These are phyloP conservation scores for Diplogelasinospora grovesii DNA, from an alignment of 495 filamentous ascomycete species.

Conservation along the genomic window DNA sequence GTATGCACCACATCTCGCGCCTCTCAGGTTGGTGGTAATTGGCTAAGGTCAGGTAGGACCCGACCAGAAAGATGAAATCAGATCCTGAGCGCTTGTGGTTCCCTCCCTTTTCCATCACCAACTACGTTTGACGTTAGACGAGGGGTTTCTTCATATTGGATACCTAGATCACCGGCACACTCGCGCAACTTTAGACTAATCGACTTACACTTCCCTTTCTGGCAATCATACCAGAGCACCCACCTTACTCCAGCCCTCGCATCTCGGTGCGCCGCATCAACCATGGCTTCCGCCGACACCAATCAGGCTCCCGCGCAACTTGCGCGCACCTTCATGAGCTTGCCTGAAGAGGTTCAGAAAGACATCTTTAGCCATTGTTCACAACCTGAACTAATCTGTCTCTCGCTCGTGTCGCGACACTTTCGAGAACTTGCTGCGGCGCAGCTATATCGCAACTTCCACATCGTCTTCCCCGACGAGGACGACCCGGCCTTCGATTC, in stretches of 20 bases:
- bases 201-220: too few relatives aligned
- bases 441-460: constrained; percentile 52
- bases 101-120: too few relatives aligned
- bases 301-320: constrained; percentile 6
- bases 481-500: constrained; percentile 39
- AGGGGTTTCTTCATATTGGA: too few relatives aligned
- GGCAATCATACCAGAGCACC: too few relatives aligned
- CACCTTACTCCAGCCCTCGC: neutral
- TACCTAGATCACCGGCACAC: too few relatives aligned
- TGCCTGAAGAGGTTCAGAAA: constrained; percentile 46
- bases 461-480: constrained; percentile 51
- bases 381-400: constrained; percentile 42
- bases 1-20: too few relatives aligned
- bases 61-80: too few relatives aligned
- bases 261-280: neutral
- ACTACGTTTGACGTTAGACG: too few relatives aligned
- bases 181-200: too few relatives aligned
- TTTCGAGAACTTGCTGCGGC: constrained; percentile 50
- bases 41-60: too few relatives aligned
- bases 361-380: constrained; percentile 44
- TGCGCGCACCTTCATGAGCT: constrained; percentile 27
- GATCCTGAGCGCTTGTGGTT: too few relatives aligned
- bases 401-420: constrained; percentile 48
- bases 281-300: constrained; percentile 13
- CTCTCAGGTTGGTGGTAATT: too few relatives aligned